Conservation (phyloP, 2,329 filamentous ascomycete species). For the Xylaria sp. region DNA sequence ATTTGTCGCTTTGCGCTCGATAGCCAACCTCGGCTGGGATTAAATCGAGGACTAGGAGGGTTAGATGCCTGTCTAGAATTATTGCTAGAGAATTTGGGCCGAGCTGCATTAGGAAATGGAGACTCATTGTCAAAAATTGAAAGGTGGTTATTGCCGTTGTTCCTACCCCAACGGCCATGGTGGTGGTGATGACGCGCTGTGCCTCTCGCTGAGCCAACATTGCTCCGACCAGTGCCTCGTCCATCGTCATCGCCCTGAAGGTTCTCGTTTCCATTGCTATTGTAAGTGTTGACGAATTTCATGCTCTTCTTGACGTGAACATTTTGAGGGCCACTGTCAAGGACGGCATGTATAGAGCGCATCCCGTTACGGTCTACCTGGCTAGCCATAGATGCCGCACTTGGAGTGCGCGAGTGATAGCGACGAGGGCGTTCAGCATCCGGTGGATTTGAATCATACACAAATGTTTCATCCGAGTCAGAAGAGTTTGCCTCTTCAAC, state of each 20-base stretch:
- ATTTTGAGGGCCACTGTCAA: constrained; percentile 61
- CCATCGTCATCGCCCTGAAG: constrained; percentile 70
- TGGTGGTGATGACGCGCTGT: constrained; percentile 80
- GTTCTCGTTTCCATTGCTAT: constrained; percentile 60
- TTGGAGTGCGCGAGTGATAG: constrained; percentile 93
- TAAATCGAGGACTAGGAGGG: constrained; percentile 71
- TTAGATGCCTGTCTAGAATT: constrained; percentile 66
- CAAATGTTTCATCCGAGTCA: constrained; percentile 97
- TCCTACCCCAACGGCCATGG: constrained; percentile 73
- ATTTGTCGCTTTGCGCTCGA: constrained; percentile 56
- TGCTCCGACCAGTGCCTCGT: constrained; percentile 65
- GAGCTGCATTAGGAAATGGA: constrained; percentile 72
- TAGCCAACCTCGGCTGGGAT: constrained; percentile 35
- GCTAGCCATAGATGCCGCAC: constrained; percentile 82
- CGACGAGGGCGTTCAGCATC: constrained; percentile 70
- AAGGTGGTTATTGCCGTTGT: constrained; percentile 68
- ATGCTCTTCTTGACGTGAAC: constrained; percentile 84
- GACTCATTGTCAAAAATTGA: constrained; percentile 79
- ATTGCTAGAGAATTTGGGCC: constrained; percentile 65
- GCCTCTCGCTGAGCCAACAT: constrained; percentile 66
- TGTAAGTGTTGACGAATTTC: constrained; percentile 90
- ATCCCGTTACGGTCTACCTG: constrained; percentile 66
- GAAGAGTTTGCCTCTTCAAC: constrained; percentile 96
- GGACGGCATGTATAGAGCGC: constrained; percentile 69
- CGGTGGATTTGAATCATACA: constrained; percentile 97